Evolutionary conservation across 2,329 filamentous ascomycete species (phyloP).

Genomic region (Phialophora tarda): DNA sequence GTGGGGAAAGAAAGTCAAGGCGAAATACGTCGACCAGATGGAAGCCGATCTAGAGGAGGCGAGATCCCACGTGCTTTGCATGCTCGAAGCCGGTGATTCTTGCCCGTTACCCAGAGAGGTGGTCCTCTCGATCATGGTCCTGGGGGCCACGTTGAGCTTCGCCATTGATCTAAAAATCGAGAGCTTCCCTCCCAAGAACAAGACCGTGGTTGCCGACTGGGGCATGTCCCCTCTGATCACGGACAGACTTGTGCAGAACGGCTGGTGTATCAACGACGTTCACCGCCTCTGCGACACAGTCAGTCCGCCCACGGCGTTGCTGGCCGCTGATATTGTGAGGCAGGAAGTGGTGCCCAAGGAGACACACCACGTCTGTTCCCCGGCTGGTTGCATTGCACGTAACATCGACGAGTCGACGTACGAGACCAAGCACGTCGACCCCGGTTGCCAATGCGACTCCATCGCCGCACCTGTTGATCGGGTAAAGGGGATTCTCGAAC

Average conservation of each 20-base stretch:
- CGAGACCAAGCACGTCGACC: slow-evolving; percentile 18
- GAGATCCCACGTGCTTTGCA: slow-evolving; percentile 1
- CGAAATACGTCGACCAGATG: slow-evolving; percentile 6
- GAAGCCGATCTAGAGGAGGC: slow-evolving; percentile 22
- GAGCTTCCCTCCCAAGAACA: slow-evolving; percentile 14
- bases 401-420: slow-evolving; percentile 23
- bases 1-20: slow-evolving; percentile 11
- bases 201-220: slow-evolving; percentile 17
- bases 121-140: slow-evolving; percentile 18
- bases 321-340: slow-evolving; percentile 5
- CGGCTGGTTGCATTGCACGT: slow-evolving; percentile 12
- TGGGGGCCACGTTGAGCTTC: slow-evolving; percentile 11
- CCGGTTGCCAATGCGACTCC: slow-evolving; percentile 14
- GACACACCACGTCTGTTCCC: slow-evolving; percentile 6
- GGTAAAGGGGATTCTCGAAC: slow-evolving; percentile 16
- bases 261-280: slow-evolving; percentile 23
- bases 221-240: slow-evolving; percentile 8
- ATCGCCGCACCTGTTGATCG: slow-evolving; percentile 12
- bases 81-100: slow-evolving; percentile 5
- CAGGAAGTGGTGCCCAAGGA: slow-evolving; percentile 10
- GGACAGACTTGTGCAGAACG: slow-evolving; percentile 5
- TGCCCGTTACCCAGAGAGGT: slow-evolving; percentile 14
- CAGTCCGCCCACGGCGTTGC: slow-evolving; percentile 13
- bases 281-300: slow-evolving; percentile 11
- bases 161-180: slow-evolving; percentile 19